Percentiles rank a stretch among this genome's conserved stretches.
phyloP scores from a whole-genome alignment of 495 filamentous ascomycete species.

The Bacidia rubella region DNA sequence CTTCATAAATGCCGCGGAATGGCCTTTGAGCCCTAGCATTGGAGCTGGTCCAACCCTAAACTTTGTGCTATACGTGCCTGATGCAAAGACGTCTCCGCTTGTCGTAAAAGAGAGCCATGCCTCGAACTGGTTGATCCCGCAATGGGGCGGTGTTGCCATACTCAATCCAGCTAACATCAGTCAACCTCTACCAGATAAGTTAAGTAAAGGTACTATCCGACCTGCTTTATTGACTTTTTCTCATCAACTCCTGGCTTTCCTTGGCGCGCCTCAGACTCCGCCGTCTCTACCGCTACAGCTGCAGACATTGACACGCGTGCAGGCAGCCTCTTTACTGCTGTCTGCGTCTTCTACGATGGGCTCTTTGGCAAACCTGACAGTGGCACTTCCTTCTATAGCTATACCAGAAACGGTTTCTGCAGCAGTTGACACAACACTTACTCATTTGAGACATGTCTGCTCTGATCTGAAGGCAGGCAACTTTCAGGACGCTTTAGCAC shows the following conservation, averaged over 20 bases:
- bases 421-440: slow-evolving; percentile 67
- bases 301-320: slow-evolving; percentile 67
- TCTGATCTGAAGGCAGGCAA: slow-evolving; percentile 50
- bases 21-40: slow-evolving; percentile 90
- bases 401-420: slow-evolving; percentile 78
- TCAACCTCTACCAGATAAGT: slow-evolving; percentile 13
- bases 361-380: slow-evolving; percentile 73
- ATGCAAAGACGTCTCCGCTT: slow-evolving; percentile 44
- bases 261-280: slow-evolving; percentile 72
- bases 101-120: slow-evolving; percentile 56
- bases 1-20: slow-evolving; percentile 96
- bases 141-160: slow-evolving; percentile 90
- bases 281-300: slow-evolving; percentile 71
- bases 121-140: slow-evolving; percentile 85
- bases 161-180: slow-evolving; percentile 38
- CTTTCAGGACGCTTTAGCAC: slow-evolving; percentile 55
- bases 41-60: slow-evolving; percentile 87
- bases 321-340: slow-evolving; percentile 72
- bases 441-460: slow-evolving; percentile 64
- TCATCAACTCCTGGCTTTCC: slow-evolving; percentile 76
- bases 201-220: slow-evolving; percentile 49
- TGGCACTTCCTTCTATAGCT: slow-evolving; percentile 76
- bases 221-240: slow-evolving; percentile 81
- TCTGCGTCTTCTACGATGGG: slow-evolving; percentile 89
- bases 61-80: slow-evolving; percentile 77